Base-by-base conservation (phyloP, 75 land plant species). In the Pinus tabuliformis region DNA sequence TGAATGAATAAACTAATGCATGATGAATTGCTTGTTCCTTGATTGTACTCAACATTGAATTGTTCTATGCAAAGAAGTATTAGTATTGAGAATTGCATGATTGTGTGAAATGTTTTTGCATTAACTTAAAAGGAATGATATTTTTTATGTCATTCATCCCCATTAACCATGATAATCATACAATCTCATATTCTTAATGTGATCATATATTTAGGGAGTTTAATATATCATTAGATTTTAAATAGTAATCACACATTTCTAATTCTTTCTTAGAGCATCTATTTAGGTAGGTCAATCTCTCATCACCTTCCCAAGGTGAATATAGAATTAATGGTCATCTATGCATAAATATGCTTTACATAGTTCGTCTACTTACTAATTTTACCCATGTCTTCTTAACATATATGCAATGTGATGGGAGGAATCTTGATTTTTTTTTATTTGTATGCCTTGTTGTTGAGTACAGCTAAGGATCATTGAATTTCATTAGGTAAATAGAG, bases 111-210 rank as follows among this genome's bases (percentile, higher is more conserved):
- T 87, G 89, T 5, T 21, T 80, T 30, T 86, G 83, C 14, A 87
- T 90, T 77, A 26, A 87, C 18, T 76, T 78, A 74, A 87, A 76
- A 77, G 91, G 91, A 4, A 85, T 89, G 14, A 85, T 90, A 6
- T 87, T 90, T 83, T 87, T 76, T 18, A 86, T 87, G 4, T 85
- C 87, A 21, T 90, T 87, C 74, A 90, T 85, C 57, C 91, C 89
- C 89, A 37, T 65, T 90, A 49, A 87, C 83, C 85, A 90, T 87
- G 87, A 85, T 89, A 16, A 77, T 87, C 83, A 84, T 90, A 87
- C 89, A 85, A 15, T 81, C 89, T 57, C 75, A 85, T 73, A 87
- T 87, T 57, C 83, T 90, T 28, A 79, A 85, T 63, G 86, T 84
- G 68, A 82, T 84, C 39, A 85, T 90, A 13, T 85, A 76, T 72